Evolutionary conservation across 1,284 basidiomycete species (phyloP).

Genomic region (Ceratobasidium sp.): DNA sequence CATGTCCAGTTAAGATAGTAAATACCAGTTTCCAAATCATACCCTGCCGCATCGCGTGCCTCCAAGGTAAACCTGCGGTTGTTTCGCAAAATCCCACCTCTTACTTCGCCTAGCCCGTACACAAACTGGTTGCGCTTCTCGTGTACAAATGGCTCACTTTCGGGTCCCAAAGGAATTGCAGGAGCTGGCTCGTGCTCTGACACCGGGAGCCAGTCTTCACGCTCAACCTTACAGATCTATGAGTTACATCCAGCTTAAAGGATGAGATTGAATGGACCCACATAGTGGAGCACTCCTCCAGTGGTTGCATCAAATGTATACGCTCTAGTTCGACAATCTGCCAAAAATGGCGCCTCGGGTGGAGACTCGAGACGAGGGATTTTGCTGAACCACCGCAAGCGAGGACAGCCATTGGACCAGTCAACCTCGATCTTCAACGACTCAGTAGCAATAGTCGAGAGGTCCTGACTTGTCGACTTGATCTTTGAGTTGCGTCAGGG

Average conservation of each 20-base stretch:
- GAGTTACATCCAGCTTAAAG: neutral
- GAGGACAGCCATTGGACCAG: constrained; percentile 37
- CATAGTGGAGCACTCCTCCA: constrained; percentile 35
- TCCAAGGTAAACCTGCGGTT: constrained; percentile 30
- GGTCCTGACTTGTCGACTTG: neutral
- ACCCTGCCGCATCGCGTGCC: constrained; percentile 35
- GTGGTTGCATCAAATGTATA: constrained; percentile 39
- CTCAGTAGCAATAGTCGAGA: constrained; percentile 13
- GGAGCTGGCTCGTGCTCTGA: constrained; percentile 39
- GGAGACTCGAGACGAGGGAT: constrained; percentile 10
- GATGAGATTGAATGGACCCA: neutral
- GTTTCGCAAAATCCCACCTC: constrained; percentile 31
- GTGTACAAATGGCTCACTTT: constrained; percentile 27
- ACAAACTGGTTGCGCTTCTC: constrained; percentile 35
- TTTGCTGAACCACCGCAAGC: constrained; percentile 38
- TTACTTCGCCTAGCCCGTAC: constrained; percentile 35
- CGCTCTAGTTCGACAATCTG: constrained; percentile 31
- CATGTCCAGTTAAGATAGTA: neutral
- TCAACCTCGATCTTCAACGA: constrained; percentile 28
- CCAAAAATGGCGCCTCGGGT: constrained; percentile 6
- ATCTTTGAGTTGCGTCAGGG: neutral
- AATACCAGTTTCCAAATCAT: constrained; percentile 31
- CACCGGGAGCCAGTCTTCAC: constrained; percentile 31
- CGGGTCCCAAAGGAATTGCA: neutral
- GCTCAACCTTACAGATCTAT: constrained; percentile 10